A percentile compares a stretch with the other conserved stretches of the same genome.
These are phyloP conservation scores for Clavariopsis aquatica DNA, from an alignment of 495 filamentous ascomycete species.

Conservation along the genomic window DNA sequence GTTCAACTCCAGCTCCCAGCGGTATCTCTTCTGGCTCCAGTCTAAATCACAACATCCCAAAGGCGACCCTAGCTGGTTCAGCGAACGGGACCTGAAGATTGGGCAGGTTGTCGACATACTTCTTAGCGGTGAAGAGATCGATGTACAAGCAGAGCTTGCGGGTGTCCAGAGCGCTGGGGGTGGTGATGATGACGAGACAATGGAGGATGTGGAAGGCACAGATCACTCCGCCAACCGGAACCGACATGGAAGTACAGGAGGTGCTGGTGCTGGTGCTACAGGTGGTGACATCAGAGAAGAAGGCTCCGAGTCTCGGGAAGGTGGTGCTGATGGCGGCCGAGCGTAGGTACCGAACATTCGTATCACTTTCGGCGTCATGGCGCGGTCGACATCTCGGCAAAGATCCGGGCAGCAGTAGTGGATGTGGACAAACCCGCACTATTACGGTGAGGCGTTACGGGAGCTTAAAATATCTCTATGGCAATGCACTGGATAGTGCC, in stretches of 20 bases:
- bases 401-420: not conserved
- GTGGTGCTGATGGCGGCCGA: constrained; percentile 94
- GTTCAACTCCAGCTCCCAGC: constrained; percentile 87
- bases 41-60: constrained; percentile 74
- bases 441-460: constrained; percentile 30
- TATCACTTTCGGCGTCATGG: constrained; percentile 29
- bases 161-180: constrained; percentile 54
- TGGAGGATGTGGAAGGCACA: constrained; percentile 78
- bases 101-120: constrained; percentile 81
- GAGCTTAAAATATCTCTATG: constrained; percentile 6
- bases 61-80: constrained; percentile 76
- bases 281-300: constrained; percentile 89
- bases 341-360: constrained; percentile 75
- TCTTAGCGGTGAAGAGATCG: constrained; percentile 85
- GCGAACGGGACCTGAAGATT: constrained; percentile 74
- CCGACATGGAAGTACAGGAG: constrained; percentile 62
- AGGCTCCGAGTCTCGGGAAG: constrained; percentile 81
- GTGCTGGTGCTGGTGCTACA: constrained; percentile 81
- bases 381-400: constrained; percentile 25
- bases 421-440: constrained; percentile 1
- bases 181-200: constrained; percentile 71
- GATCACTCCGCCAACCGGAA: constrained; percentile 60
- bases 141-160: constrained; percentile 75
- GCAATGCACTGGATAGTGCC: constrained; percentile 6
- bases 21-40: constrained; percentile 96